These are phyloP conservation scores for Viola odorata DNA, from an alignment of 345 rosid species.

Conservation along the genomic window DNA sequence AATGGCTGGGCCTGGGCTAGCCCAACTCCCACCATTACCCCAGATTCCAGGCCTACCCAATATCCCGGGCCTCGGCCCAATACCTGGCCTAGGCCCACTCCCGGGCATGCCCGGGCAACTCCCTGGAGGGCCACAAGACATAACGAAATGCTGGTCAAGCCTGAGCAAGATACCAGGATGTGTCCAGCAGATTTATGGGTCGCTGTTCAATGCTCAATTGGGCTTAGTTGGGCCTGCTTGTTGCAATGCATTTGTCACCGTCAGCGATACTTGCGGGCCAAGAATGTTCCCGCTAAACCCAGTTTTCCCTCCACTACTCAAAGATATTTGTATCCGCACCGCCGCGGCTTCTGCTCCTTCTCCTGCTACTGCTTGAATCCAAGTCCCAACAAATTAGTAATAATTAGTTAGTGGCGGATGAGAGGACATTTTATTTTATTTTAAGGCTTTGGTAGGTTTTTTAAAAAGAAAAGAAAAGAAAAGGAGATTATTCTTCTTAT, in stretches of 20 bases:
- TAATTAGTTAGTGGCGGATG: too few species aligned
- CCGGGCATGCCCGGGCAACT: not conserved
- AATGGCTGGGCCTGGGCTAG: not conserved
- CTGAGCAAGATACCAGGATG: not conserved
- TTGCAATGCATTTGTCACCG: conserved; percentile 1
- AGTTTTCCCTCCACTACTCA: conserved; percentile 3
- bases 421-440: too few species aligned
- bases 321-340: not conserved
- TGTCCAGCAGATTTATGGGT: not conserved
- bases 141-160: not conserved
- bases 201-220: not conserved
- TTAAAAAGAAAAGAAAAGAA: too few species aligned
- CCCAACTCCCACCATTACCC: not conserved
- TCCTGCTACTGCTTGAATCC: too few species aligned
- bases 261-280: conserved; percentile 5
- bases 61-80: not conserved
- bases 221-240: conserved; percentile 6
- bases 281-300: conserved; percentile 7
- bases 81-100: not conserved
- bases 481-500: too few species aligned
- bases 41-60: not conserved
- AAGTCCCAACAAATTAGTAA: too few species aligned
- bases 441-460: too few species aligned
- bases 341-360: not conserved
- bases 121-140: not conserved